Evolutionary conservation across 768 basidiomycete species (phyloP).

Genomic region (Gloeostereum incarnatum): DNA sequence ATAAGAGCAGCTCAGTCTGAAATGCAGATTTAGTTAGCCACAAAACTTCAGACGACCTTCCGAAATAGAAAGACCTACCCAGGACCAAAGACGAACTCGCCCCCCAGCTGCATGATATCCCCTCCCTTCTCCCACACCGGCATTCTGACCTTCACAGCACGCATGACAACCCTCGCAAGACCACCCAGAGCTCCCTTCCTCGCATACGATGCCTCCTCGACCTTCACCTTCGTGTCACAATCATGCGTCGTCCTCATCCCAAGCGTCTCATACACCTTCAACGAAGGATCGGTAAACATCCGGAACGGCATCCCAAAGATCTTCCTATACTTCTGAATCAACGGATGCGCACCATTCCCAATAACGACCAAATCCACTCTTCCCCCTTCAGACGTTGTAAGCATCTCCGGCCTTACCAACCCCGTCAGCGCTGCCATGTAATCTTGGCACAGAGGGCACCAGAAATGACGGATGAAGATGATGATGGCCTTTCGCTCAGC

Average conservation of each 20-base stretch:
- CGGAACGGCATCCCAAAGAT: slow-evolving; percentile 66
- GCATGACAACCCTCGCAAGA: slow-evolving; percentile 64
- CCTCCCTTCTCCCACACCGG: slow-evolving; percentile 78
- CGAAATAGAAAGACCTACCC: slow-evolving; percentile 22
- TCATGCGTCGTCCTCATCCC: slow-evolving; percentile 49
- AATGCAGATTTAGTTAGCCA: slow-evolving; percentile 2
- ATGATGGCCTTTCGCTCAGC: slow-evolving; percentile 45
- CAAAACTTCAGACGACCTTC: neutral
- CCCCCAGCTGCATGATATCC: slow-evolving; percentile 72
- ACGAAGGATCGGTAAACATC: slow-evolving; percentile 73
- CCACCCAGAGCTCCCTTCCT: slow-evolving; percentile 58
- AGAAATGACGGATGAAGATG: slow-evolving; percentile 84
- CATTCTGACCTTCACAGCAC: slow-evolving; percentile 67
- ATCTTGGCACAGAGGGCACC: slow-evolving; percentile 83
- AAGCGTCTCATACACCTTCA: slow-evolving; percentile 59
- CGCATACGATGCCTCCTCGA: slow-evolving; percentile 36
- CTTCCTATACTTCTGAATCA: slow-evolving; percentile 72
- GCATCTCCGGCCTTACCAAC: slow-evolving; percentile 34
- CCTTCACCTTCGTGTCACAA: neutral
- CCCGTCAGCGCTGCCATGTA: slow-evolving; percentile 63
- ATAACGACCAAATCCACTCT: slow-evolving; percentile 61
- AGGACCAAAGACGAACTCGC: slow-evolving; percentile 64
- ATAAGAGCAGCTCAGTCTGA: slow-evolving; percentile 56
- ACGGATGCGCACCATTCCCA: slow-evolving; percentile 66
- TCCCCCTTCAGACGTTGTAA: slow-evolving; percentile 9